Evolutionary conservation across 148 eudicot species (phyloP), one percentile per base, ranked within the genome.

Genomic region (Spergularia bocconei): DNA sequence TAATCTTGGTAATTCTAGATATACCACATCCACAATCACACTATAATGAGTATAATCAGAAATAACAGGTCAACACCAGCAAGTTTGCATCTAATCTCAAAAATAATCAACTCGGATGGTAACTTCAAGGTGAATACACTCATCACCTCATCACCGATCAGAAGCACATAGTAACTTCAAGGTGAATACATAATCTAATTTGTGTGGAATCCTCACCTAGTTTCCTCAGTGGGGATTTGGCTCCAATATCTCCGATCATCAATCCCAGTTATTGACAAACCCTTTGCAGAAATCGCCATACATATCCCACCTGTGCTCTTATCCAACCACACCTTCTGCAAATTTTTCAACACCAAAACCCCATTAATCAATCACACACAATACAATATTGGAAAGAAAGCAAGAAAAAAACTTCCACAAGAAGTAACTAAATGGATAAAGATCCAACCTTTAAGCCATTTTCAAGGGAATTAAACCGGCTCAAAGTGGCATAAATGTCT

Each of bases 221-320:
- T 85, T 78, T 88, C 87, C 2, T 84, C 87, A 15, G 87, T 70
- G 48, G 84, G 81, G 51, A 87, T 60, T 14, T 79, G 87, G 59
- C 69, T 85, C 91, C 91, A 87, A 59, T 85, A 87, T 85, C 91
- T 85, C 41, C 88, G 73, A 78, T 87, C 91, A 81, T 85, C 88
- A 19, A 87, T 83, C 23, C 91, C 91, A 5, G 86, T 87, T 7
- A 87, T 85, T 4, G 84, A 77, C 63, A 87, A 57, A 20, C 88
- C 88, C 78, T 74, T 82, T 0, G 85, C 85, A 33, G 91, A 85
- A 29, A 87, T 82, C 7, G 85, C 85, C 84, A 86, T 79, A 74
- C 89, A 84, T 10, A 82, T 67, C 25, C 82, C 82, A 41, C 86
- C 89, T 16, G 85, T 79, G 20, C 15, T 85, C 81, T 79, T 83